phyloP scores from a whole-genome alignment of 176 grass and related monocot species.

The Aegilops tauschii region DNA sequence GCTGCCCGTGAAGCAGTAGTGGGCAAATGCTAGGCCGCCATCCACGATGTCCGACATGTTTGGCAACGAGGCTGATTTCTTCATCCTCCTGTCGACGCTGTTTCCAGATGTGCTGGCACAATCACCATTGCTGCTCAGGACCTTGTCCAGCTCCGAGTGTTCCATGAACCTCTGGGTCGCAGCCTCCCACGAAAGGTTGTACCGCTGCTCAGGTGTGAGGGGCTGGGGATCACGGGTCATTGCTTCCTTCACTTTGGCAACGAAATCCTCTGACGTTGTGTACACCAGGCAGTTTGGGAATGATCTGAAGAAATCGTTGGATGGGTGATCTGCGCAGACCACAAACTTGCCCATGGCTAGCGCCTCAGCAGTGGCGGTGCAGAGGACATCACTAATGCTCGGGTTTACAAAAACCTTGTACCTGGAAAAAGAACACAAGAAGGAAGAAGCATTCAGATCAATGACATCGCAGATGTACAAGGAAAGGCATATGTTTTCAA shows the following conservation, averaged over 20 bases:
- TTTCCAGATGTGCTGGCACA: background rate
- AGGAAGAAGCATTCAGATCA: background rate
- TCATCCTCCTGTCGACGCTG: constrained; percentile 30
- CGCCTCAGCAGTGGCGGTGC: constrained; percentile 81
- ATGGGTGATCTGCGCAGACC: constrained; percentile 82
- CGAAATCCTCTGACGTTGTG: constrained; percentile 76
- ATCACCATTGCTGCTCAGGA: constrained; percentile 35
- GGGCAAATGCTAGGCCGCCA: constrained; percentile 76
- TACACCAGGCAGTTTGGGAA: constrained; percentile 86
- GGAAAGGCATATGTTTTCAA: background rate
- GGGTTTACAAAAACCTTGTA: constrained; percentile 97
- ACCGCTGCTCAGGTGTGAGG: constrained; percentile 67
- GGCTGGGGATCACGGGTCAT: constrained; percentile 73
- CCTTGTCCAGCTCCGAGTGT: constrained; percentile 73
- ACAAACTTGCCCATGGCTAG: constrained; percentile 92
- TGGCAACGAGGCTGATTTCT: constrained; percentile 57
- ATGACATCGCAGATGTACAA: background rate
- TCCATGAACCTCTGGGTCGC: constrained; percentile 91
- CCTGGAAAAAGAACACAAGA: constrained; percentile 36
- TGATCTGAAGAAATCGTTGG: constrained; percentile 87
- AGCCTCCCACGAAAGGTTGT: constrained; percentile 89
- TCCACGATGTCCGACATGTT: constrained; percentile 68
- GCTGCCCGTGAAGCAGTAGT: constrained; percentile 80
- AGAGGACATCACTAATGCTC: constrained; percentile 81
- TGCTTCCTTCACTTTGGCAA: constrained; percentile 74